Conservation (phyloP, 225 moss, liverwort and hornwort species). For the Ulota crispa region DNA sequence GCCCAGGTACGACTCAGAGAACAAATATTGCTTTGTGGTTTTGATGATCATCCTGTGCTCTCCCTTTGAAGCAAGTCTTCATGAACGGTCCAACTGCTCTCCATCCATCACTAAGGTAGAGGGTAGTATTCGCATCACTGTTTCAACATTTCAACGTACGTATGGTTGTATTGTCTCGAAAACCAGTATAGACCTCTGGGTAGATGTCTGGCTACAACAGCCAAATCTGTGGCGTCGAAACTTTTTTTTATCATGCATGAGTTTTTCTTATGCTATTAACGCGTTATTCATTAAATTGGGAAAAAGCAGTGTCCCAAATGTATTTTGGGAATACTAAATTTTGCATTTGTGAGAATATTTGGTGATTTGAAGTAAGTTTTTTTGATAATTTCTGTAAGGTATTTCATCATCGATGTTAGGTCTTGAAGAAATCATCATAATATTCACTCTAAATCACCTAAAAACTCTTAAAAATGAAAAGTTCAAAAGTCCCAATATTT, state of each 20-base stretch:
- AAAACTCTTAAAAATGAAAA: too few relatives aligned
- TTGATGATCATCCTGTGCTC: slow-evolving; percentile 3
- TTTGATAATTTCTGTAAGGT: too few relatives aligned
- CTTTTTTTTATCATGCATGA: neutral
- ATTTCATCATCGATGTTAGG: too few relatives aligned
- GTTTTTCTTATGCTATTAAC: neutral
- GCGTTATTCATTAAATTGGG: too few relatives aligned
- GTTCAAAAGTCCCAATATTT: too few relatives aligned
- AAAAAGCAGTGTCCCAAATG: too few relatives aligned
- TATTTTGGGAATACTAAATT: too few relatives aligned
- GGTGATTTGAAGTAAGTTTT: too few relatives aligned
- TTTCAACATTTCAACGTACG: neutral
- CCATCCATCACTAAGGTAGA: neutral
- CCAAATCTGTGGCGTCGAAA: neutral
- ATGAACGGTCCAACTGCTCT: neutral
- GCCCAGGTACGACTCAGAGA: slow-evolving; percentile 60
- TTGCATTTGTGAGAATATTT: too few relatives aligned
- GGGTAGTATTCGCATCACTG: neutral
- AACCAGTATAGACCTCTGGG: neutral
- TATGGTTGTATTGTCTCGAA: neutral
- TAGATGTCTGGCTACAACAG: neutral
- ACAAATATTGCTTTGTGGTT: neutral
- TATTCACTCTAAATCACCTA: too few relatives aligned
- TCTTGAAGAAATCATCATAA: too few relatives aligned
- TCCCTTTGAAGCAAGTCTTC: neutral